Percentiles rank a stretch among this genome's conserved stretches.
Evolutionary conservation across 2,329 filamentous ascomycete species (phyloP).

Genomic region (Scolecobasidium constrictum): DNA sequence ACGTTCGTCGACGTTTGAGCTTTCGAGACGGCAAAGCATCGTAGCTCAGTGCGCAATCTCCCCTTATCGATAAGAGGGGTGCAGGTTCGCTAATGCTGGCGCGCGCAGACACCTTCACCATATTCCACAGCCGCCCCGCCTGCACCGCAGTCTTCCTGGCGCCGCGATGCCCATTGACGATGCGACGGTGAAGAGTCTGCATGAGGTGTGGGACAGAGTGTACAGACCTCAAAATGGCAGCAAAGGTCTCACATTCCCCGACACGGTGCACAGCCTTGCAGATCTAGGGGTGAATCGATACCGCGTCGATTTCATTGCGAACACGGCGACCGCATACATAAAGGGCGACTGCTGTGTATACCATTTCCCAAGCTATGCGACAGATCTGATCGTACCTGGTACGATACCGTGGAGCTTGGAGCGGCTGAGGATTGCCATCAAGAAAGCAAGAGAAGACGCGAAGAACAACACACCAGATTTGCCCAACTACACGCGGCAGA

Average conservation of each 20-base stretch:
- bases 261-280: background rate
- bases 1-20: too few species aligned
- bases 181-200: conserved; percentile 52
- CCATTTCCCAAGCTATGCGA: conserved; percentile 1
- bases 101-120: too few species aligned
- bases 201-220: conserved; percentile 45
- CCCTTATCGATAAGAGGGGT: too few species aligned
- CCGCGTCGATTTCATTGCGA: conserved; percentile 4
- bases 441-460: background rate
- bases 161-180: conserved; percentile 58
- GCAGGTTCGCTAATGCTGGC: too few species aligned
- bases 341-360: background rate
- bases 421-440: background rate
- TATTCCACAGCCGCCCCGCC: too few species aligned
- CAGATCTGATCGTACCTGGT: background rate
- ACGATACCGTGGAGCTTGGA: background rate
- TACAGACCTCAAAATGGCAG: background rate
- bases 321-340: conserved; percentile 1
- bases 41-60: too few species aligned
- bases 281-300: conserved; percentile 4
- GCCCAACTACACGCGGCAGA: background rate
- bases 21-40: too few species aligned
- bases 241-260: conserved; percentile 4
- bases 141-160: too few species aligned
- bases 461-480: background rate